Evolutionary conservation across 2,329 filamentous ascomycete genomes (phyloP).

Genomic region (Aspergillus luchuensis): DNA sequence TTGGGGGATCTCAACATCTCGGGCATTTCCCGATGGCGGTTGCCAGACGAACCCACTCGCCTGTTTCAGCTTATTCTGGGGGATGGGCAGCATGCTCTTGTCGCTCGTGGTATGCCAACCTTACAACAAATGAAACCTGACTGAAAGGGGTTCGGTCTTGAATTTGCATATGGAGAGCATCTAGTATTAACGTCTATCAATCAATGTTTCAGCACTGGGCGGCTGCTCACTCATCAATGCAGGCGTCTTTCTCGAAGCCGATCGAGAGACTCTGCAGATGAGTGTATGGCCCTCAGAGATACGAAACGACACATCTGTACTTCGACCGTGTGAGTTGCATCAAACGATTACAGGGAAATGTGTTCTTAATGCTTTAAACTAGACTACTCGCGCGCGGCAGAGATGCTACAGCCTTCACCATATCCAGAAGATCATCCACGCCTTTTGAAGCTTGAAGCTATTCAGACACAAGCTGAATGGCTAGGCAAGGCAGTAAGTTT

Average conservation of each 20-base stretch:
- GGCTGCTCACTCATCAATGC: constrained; percentile 67
- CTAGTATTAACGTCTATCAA: not conserved
- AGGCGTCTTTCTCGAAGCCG: constrained; percentile 65
- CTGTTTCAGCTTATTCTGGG: constrained; percentile 66
- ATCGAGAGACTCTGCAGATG: constrained; percentile 56
- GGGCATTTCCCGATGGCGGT: constrained; percentile 13
- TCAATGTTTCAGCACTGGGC: constrained; percentile 54
- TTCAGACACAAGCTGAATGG: constrained; percentile 8
- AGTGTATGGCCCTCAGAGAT: constrained; percentile 56
- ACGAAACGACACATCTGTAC: constrained; percentile 31
- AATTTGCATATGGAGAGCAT: not conserved
- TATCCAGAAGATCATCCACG: constrained; percentile 13
- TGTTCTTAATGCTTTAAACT: too few relatives aligned
- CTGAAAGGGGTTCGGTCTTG: not conserved
- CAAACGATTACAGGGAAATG: too few relatives aligned
- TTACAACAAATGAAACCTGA: not conserved
- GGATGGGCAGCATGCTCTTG: constrained; percentile 64
- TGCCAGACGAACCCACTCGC: constrained; percentile 56
- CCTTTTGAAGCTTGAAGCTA: constrained; percentile 12
- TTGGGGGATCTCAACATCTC: constrained; percentile 15
- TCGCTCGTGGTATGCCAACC: constrained; percentile 56
- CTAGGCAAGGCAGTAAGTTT: constrained; percentile 56
- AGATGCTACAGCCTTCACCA: constrained; percentile 19
- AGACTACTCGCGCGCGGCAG: constrained; percentile 21
- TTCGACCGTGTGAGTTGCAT: constrained; percentile 15